phyloP scores from a whole-genome alignment of 441 rosid species.

The Dalechampia spathulata region DNA sequence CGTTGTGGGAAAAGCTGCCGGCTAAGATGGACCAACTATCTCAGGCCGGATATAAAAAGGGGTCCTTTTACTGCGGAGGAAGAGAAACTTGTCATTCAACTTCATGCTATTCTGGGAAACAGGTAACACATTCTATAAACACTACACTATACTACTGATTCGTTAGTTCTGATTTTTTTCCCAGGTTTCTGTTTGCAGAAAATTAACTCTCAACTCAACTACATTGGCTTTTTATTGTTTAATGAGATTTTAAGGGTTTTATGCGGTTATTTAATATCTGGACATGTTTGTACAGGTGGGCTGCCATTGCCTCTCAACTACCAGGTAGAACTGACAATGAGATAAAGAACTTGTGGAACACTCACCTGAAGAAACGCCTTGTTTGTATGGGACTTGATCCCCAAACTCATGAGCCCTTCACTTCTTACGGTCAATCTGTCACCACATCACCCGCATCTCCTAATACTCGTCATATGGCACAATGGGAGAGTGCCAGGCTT shows the following conservation, averaged over 20 bases:
- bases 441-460: constrained; percentile 22
- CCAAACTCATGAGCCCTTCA: constrained; percentile 65
- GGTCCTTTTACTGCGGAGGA: constrained; percentile 44
- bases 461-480: constrained; percentile 31
- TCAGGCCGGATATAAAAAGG: constrained; percentile 43
- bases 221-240: too few relatives aligned
- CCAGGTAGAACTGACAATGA: constrained; percentile 58
- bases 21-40: constrained; percentile 55
- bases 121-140: constrained; percentile 16
- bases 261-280: too few relatives aligned
- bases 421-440: constrained; percentile 13
- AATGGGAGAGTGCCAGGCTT: constrained; percentile 38
- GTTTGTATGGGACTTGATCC: constrained; percentile 48
- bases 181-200: too few relatives aligned
- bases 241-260: too few relatives aligned
- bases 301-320: constrained; percentile 47
- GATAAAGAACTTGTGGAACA: constrained; percentile 54
- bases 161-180: too few relatives aligned
- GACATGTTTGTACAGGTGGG: constrained; percentile 32
- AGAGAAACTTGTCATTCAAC: constrained; percentile 37
- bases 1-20: constrained; percentile 59
- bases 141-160: too few relatives aligned
- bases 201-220: too few relatives aligned
- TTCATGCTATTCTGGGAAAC: constrained; percentile 47
- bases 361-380: constrained; percentile 40